A percentile compares a stretch with the other conserved stretches of the same genome.
These are phyloP conservation scores for Boehmeria nivea DNA, from an alignment of 306 rosid species.

Conservation along the genomic window DNA sequence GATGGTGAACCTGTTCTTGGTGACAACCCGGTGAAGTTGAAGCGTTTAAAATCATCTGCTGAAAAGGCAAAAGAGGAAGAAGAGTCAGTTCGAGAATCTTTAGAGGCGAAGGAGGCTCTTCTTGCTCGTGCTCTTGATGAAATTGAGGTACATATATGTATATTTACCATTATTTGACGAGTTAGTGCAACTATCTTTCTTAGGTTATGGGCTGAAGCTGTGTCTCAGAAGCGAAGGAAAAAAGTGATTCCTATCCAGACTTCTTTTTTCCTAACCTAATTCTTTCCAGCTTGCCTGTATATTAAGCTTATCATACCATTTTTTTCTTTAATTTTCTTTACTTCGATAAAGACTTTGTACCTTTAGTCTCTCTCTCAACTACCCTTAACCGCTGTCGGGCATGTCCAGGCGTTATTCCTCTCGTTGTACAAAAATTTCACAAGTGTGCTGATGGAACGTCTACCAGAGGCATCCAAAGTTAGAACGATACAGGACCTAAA, in stretches of 20 bases:
- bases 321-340: too few species aligned
- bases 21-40: constrained; percentile 73
- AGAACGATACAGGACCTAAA: constrained; percentile 60
- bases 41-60: constrained; percentile 67
- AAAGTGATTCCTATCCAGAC: background rate
- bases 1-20: constrained; percentile 97
- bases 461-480: constrained; percentile 60
- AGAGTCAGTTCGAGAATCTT: constrained; percentile 56
- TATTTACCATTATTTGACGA: background rate
- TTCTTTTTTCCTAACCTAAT: too few species aligned
- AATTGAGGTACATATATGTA: constrained; percentile 55
- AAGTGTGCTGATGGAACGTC: constrained; percentile 65
- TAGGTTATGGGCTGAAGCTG: background rate
- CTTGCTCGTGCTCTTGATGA: constrained; percentile 82
- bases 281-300: too few species aligned
- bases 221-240: background rate
- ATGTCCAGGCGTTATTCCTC: constrained; percentile 64
- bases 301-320: too few species aligned
- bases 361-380: too few species aligned
- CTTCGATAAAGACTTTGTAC: too few species aligned
- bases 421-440: constrained; percentile 72
- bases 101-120: constrained; percentile 97
- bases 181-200: background rate
- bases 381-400: background rate
- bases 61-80: constrained; percentile 80